Evolutionary conservation across 1,284 basidiomycete species (phyloP), one percentile per base, ranked within the genome.

Genomic region (Malassezia pachydermatis): DNA sequence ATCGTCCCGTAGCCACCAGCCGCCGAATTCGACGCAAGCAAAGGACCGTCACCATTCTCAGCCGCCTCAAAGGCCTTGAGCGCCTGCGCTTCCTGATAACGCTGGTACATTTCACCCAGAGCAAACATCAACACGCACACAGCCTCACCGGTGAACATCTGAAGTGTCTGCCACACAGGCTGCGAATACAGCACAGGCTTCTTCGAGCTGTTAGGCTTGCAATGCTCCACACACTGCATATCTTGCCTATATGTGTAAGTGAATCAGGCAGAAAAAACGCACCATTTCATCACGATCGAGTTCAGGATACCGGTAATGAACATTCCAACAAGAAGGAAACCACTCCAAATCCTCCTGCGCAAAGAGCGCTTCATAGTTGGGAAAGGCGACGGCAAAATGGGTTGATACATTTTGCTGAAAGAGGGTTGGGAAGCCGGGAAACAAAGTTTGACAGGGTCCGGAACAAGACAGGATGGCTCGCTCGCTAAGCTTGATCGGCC

Each of bases 281-380:
- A 56, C 34, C 59, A 73, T 51, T 72, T 73, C 24, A 53, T 59
- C 51, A 67, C 63, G 20, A 74, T 46, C 22, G 60, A 63, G 55
- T 69, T 70, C 51, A 59, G 46, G 44, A 71, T 76, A 29, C 77
- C 77, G 5, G 76, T 75, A 29, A 76, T 56, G 50, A 77, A 74
- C 76, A 77, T 77, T 47, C 76, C 76, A 20, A 61, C 67, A 20
- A 77, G 75, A 27, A 77, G 67, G 34, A 74, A 54, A 51, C 43
- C 49, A n/a, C n/a, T n/a, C n/a, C n/a, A n/a, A n/a, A n/a, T n/a
- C n/a, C n/a, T n/a, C n/a, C n/a, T n/a, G n/a, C n/a, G n/a, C n/a
- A n/a, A n/a, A n/a, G n/a, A n/a, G n/a, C n/a, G n/a, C n/a, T n/a
- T n/a, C n/a, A n/a, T n/a, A n/a, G n/a, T n/a, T n/a, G n/a, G n/a